Evolutionary conservation across 1,139 yeast species (phyloP).

Genomic region (Taphrina confusa): DNA sequence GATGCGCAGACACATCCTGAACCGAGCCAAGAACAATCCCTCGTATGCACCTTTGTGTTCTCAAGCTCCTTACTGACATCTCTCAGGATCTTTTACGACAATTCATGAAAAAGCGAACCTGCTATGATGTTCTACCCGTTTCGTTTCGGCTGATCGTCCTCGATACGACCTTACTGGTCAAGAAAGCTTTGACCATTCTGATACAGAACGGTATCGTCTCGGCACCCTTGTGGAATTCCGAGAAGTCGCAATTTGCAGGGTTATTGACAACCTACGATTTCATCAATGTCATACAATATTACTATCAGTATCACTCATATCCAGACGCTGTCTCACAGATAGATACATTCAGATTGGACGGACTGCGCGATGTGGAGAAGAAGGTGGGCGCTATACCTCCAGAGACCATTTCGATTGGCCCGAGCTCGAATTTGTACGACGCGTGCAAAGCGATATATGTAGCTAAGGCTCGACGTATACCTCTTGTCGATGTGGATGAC

Average conservation of each 20-base stretch:
- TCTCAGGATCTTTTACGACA: constrained; percentile 11
- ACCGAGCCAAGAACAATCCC: constrained; percentile 8
- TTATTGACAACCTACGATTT: constrained; percentile 88
- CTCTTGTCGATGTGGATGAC: constrained; percentile 90
- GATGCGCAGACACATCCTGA: constrained; percentile 14
- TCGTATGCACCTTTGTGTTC: background rate
- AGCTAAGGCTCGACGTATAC: constrained; percentile 88
- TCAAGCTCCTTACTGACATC: too few species aligned
- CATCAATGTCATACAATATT: constrained; percentile 92
- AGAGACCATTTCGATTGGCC: constrained; percentile 87
- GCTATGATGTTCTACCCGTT: constrained; percentile 95
- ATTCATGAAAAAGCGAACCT: constrained; percentile 84
- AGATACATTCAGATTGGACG: constrained; percentile 81
- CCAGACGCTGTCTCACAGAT: constrained; percentile 90
- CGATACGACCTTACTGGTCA: constrained; percentile 86
- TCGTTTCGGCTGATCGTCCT: constrained; percentile 89
- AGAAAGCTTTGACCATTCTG: constrained; percentile 84
- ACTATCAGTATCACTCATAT: constrained; percentile 60
- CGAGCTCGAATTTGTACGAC: constrained; percentile 84
- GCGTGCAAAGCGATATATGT: constrained; percentile 93
- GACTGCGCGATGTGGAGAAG: constrained; percentile 71
- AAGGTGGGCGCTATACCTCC: constrained; percentile 86
- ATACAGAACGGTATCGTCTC: constrained; percentile 89
- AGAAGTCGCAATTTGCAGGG: constrained; percentile 89
- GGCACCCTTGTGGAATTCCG: constrained; percentile 95